Conservation (phyloP, 2,329 filamentous ascomycete species). For the Paecilomyces niveus region DNA sequence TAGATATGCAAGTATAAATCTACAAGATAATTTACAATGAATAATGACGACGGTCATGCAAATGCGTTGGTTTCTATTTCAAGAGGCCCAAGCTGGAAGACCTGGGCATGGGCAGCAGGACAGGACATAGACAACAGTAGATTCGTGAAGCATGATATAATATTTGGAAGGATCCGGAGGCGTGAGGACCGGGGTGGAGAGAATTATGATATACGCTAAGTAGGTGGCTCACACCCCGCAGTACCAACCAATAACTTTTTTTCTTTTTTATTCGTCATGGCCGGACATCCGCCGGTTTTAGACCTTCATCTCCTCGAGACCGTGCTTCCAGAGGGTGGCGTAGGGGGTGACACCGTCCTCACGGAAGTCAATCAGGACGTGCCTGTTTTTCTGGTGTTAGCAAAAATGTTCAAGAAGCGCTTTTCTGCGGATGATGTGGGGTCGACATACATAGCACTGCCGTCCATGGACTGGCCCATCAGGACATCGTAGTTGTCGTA, state of each 20-base stretch:
- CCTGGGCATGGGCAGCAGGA: neutral
- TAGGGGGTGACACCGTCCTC: constrained; percentile 91
- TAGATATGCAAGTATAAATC: neutral
- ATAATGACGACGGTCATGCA: neutral
- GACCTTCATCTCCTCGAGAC: constrained; percentile 82
- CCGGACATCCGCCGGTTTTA: constrained; percentile 41
- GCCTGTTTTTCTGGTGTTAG: constrained; percentile 42
- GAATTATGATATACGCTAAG: neutral
- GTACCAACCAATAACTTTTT: neutral
- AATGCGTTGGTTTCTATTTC: neutral
- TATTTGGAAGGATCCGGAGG: neutral
- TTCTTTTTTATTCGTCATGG: neutral
- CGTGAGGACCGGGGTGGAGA: neutral
- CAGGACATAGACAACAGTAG: neutral
- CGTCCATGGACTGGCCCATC: constrained; percentile 86
- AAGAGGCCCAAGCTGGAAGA: neutral
- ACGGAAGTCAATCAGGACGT: constrained; percentile 93
- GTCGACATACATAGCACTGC: constrained; percentile 76
- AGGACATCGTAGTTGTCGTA: constrained; percentile 97
- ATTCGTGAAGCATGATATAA: neutral
- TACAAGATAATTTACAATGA: neutral
- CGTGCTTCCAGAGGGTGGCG: constrained; percentile 92
- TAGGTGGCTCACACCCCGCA: neutral
- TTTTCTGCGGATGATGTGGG: neutral
- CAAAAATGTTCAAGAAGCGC: neutral